Base-by-base conservation (phyloP, 768 basidiomycete species). In the Mycena indigotica region DNA sequence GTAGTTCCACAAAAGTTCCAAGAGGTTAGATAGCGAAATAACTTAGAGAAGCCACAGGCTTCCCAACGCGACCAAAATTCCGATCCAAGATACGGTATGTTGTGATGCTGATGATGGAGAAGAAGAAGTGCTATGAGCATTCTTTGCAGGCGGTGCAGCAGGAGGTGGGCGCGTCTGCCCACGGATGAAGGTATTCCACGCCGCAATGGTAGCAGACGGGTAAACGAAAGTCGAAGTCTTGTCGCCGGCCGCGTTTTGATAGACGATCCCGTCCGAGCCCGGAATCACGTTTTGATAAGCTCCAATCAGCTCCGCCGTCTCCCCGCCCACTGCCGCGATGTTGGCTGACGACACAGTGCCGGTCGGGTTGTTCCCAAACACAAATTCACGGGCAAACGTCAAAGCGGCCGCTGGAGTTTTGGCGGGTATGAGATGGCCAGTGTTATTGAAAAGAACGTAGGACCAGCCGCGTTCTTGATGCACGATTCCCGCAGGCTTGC, bases 401-500 rank as follows among this genome's bases (percentile, higher is more conserved):
- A 80, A 77, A 4, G 83, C 79, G 50, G 73, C 69, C 35, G 57
- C 66, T 5, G 81, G 81, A 2, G 66, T 65, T 50, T 65, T 58
- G 2, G 55, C 35, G 4, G 79, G 71, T 6, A 83, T 73, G 10
- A 79, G 61, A 64, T 83, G 81, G 15, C 78, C 77, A 19, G 77
- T 69, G 41, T 72, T 68, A 56, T 75, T 65, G 60, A 79, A 77
- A 17, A 80, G 65, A 5, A 70, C 79, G 62, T 80, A 79, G 68
- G 77, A 77, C 88, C 87, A 87, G 29, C 81, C 81, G 38, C 89
- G 81, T 69, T 91, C 89, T 69, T 89, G 88, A 64, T 88, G 87
- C 17, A 90, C 77, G 28, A 89, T 84, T 0, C 89, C 89, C 0
- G 83, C 86, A 53, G 83, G 79, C 52, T 82, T 73, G 13, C 84